Evolutionary conservation across 805 yeast genomes (phyloP).

Genomic region (Cyberlindnera mycetangii): DNA sequence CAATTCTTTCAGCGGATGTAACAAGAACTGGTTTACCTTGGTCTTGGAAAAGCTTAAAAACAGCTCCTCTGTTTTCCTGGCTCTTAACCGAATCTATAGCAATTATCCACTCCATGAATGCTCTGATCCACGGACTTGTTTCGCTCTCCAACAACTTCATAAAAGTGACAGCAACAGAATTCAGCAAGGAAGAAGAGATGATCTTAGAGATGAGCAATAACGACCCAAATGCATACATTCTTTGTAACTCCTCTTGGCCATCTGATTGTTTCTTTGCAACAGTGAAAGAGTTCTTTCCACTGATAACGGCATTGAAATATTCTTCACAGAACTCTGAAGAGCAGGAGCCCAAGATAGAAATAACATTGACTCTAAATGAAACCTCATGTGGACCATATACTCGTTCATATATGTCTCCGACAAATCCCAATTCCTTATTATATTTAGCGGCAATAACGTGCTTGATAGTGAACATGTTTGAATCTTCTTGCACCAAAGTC

Average conservation of each 20-base stretch:
- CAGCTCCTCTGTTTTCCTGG: conserved; percentile 18
- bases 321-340: conserved; percentile 22
- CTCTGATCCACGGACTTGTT: conserved; percentile 73
- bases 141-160: conserved; percentile 50
- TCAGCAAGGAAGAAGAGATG: conserved; percentile 26
- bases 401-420: conserved; percentile 38
- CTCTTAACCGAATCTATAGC: conserved; percentile 40
- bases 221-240: conserved; percentile 57
- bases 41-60: conserved; percentile 33
- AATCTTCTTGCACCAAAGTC: conserved; percentile 50
- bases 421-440: conserved; percentile 41
- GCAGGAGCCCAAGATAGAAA: conserved; percentile 43
- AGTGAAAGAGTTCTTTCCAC: conserved; percentile 41
- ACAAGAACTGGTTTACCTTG: conserved; percentile 40
- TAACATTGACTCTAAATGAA: conserved; percentile 47
- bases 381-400: conserved; percentile 60
- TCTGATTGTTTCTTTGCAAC: conserved; percentile 55
- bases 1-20: conserved; percentile 63
- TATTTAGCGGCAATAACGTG: conserved; percentile 49
- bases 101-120: conserved; percentile 77
- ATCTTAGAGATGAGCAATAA: conserved; percentile 43
- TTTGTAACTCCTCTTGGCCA: conserved; percentile 63
- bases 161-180: conserved; percentile 30
- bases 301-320: conserved; percentile 25
- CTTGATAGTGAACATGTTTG: conserved; percentile 59